Evolutionary conservation across 192 early-diverging fungal species (phyloP), one percentile per base, ranked within the genome.

Genomic region (Dissophora globulifera): DNA sequence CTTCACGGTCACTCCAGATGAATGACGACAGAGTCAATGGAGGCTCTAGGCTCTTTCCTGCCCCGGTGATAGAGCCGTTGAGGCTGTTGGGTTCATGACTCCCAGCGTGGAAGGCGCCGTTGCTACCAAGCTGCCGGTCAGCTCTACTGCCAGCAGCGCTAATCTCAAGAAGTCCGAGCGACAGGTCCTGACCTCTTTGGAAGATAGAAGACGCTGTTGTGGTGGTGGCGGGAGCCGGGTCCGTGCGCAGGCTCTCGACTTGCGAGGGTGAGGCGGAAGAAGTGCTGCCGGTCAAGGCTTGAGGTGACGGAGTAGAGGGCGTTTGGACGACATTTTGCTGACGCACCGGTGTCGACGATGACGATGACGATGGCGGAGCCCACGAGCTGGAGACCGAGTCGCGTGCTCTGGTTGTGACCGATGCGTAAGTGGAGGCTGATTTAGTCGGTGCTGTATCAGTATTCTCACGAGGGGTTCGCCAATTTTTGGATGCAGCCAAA

Each of bases 11-110:
- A 26, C 48, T 55, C 72, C 72, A 76, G 27, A 67, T 47, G 25
- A 66, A 76, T 7, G 72, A 76, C 8, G 72, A 67, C 33, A 76
- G 4, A 26, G 27, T 38, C 43, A 76, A 33, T 20, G 72, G 72
- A 4, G 62, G 62, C 16, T 76, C 72, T 7, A 66, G 49, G 29
- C 41, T 55, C 22, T 26, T 32, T 17, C 33, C 33, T 22, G 40
- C 54, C 12, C 32, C 32, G 13, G 27, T 38, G 25, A 15, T 26
- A 23, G 41, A 10, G 26, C 46, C 20, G 35, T 16, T 31, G 41
- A 26, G 20, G 30, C 41, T 20, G 31, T 23, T 32, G 13, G n/a
- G 17, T 26, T 43, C n/a, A 16, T 40, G 32, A 15, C 48, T 30
- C 17, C 25, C 38, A 49, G 19, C 6, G 17, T 35, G 20, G 27